These are phyloP conservation scores for Carex arenaria DNA, from an alignment of 202 grass and related monocot genomes.

Conservation along the genomic window DNA sequence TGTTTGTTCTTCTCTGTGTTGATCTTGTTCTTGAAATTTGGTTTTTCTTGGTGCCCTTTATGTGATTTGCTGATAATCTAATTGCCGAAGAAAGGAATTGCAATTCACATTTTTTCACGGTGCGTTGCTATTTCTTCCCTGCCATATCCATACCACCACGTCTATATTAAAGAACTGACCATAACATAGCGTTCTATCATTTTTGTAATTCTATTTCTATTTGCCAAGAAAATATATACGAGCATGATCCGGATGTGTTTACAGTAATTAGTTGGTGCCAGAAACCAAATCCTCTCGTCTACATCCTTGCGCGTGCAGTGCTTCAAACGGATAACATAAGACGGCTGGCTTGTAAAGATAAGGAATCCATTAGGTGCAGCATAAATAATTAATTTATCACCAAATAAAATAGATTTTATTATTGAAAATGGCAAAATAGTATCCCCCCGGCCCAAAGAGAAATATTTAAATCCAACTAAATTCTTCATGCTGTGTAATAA, in stretches of 20 bases:
- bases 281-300: no score
- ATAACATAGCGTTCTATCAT: not conserved
- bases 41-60: not conserved
- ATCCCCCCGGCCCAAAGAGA: not conserved
- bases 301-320: no score
- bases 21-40: slow-evolving; percentile 10
- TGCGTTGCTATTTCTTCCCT: not conserved
- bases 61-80: not conserved
- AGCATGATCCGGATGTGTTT: not conserved
- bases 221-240: not conserved
- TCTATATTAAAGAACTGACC: not conserved
- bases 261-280: not conserved
- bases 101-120: not conserved
- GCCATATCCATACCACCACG: not conserved
- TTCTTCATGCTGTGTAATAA: not conserved
- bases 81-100: not conserved
- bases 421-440: not conserved
- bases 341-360: not conserved
- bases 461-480: not conserved
- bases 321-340: no score
- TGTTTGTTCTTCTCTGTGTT: not conserved
- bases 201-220: not conserved
- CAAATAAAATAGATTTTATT: not conserved
- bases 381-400: not conserved
- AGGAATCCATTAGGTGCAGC: not conserved